phyloP scores from a whole-genome alignment of 2,329 filamentous ascomycete genomes.

The Talaromyces islandicus region DNA sequence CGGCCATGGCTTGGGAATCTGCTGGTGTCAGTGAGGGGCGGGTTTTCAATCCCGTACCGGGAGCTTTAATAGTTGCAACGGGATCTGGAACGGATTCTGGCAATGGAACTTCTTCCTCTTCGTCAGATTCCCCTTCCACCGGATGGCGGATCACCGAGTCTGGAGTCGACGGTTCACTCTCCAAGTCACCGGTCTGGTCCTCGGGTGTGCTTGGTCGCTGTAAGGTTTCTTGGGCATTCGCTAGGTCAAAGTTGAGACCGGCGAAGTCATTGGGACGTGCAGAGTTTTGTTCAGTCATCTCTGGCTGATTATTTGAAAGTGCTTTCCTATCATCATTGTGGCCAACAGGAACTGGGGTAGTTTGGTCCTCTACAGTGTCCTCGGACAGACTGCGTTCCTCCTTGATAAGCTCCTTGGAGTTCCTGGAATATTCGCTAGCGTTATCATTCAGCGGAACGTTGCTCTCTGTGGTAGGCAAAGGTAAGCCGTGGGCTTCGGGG shows the following conservation, averaged over 20 bases:
- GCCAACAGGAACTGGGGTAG: slow-evolving; percentile 25
- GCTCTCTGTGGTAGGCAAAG: slow-evolving; percentile 42
- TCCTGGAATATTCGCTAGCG: slow-evolving; percentile 50
- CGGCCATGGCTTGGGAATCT: slow-evolving; percentile 78
- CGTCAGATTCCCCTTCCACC: slow-evolving; percentile 42
- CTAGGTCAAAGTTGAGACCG: slow-evolving; percentile 44
- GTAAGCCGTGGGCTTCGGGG: slow-evolving; percentile 21
- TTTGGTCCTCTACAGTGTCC: slow-evolving; percentile 17
- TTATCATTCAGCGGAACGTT: slow-evolving; percentile 47
- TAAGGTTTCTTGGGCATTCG: slow-evolving; percentile 30
- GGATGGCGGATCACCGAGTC: slow-evolving; percentile 85
- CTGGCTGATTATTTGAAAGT: slow-evolving; percentile 21
- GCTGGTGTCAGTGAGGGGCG: slow-evolving; percentile 81
- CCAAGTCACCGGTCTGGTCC: slow-evolving; percentile 54
- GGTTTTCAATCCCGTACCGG: slow-evolving; percentile 81
- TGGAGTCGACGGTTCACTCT: slow-evolving; percentile 63
- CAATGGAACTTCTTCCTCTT: slow-evolving; percentile 26
- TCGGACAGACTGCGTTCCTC: slow-evolving; percentile 21
- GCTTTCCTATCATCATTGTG: slow-evolving; percentile 28
- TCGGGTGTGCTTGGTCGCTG: slow-evolving; percentile 41
- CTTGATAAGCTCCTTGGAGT: slow-evolving; percentile 26
- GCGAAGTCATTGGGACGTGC: slow-evolving; percentile 17
- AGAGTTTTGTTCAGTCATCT: background rate
- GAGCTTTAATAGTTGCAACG: slow-evolving; percentile 81
- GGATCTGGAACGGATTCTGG: slow-evolving; percentile 68